Conservation (phyloP, 345 rosid genomes). For the Dipteronia dyeriana region DNA sequence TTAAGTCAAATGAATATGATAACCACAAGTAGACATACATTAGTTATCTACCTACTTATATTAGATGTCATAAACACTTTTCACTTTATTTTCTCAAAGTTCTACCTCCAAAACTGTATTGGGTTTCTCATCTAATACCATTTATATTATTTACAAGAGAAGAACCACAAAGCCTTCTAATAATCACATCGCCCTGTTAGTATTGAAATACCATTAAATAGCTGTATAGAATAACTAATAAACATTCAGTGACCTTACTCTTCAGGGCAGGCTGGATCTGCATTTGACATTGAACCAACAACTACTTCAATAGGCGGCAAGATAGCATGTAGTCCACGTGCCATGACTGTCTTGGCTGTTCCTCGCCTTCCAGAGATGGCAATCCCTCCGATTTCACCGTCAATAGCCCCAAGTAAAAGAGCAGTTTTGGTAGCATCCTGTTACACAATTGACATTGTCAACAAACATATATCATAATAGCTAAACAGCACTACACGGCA, state of each 20-base stretch:
- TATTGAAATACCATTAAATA: background rate
- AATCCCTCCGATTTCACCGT: slow-evolving; percentile 91
- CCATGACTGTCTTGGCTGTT: slow-evolving; percentile 94
- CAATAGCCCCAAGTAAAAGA: slow-evolving; percentile 91
- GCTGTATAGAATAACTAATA: background rate
- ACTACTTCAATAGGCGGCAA: slow-evolving; percentile 95
- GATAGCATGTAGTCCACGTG: slow-evolving; percentile 86
- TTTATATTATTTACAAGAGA: background rate
- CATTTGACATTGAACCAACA: slow-evolving; percentile 77
- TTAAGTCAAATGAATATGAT: background rate
- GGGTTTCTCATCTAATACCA: background rate
- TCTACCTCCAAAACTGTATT: background rate
- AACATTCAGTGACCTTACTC: slow-evolving; percentile 50
- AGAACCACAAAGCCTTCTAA: background rate
- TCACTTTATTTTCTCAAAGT: background rate
- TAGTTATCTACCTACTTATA: background rate
- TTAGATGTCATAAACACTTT: background rate
- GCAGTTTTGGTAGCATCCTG: slow-evolving; percentile 97
- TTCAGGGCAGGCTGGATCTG: slow-evolving; percentile 78
- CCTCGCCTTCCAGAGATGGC: slow-evolving; percentile 90
- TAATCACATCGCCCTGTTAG: background rate
- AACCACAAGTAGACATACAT: background rate
- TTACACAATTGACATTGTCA: background rate
- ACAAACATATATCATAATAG: background rate
- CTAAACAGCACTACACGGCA: background rate